phyloP scores from a whole-genome alignment of 805 yeast genomes.

The Allodekkera sacchari region DNA sequence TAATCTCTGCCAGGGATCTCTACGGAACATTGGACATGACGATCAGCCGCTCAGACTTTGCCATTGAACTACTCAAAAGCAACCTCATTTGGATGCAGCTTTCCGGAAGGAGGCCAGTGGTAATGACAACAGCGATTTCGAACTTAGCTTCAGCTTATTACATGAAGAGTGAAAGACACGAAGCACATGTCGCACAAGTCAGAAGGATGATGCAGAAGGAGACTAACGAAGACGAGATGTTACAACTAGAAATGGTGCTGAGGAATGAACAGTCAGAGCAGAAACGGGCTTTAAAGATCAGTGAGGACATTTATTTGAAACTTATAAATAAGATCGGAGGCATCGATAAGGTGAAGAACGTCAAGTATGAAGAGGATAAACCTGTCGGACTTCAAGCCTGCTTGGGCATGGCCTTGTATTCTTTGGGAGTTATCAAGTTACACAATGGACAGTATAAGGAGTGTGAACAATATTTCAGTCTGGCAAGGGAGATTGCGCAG shows the following conservation, averaged over 20 bases:
- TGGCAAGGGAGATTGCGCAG: constrained; percentile 62
- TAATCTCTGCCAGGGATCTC: constrained; percentile 69
- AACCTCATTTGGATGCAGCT: constrained; percentile 21
- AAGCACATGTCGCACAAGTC: constrained; percentile 4
- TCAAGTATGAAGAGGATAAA: constrained; percentile 2
- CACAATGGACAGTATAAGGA: constrained; percentile 46
- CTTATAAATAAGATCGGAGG: constrained; percentile 8
- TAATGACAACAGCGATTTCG: constrained; percentile 14
- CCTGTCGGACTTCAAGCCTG: constrained; percentile 8
- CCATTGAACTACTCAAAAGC: constrained; percentile 19
- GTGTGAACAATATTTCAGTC: constrained; percentile 56
- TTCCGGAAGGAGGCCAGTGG: constrained; percentile 11
- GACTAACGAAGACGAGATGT: constrained; percentile 4
- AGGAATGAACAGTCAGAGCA: constrained; percentile 7
- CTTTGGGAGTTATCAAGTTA: constrained; percentile 72
- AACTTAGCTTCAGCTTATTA: constrained; percentile 23
- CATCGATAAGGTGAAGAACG: constrained; percentile 1
- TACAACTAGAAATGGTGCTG: constrained; percentile 6
- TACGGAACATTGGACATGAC: constrained; percentile 64
- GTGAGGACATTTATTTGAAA: constrained; percentile 15
- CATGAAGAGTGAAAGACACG: constrained; percentile 14
- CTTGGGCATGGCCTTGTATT: constrained; percentile 72
- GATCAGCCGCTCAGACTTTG: constrained; percentile 19
- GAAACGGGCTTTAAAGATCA: constrained; percentile 7
- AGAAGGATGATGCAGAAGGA: constrained; percentile 2